Percentiles rank a stretch among this genome's conserved stretches.
Evolutionary conservation across 192 early-diverging fungal genomes (phyloP).

Genomic region (Gamsiella multidivaricata): DNA sequence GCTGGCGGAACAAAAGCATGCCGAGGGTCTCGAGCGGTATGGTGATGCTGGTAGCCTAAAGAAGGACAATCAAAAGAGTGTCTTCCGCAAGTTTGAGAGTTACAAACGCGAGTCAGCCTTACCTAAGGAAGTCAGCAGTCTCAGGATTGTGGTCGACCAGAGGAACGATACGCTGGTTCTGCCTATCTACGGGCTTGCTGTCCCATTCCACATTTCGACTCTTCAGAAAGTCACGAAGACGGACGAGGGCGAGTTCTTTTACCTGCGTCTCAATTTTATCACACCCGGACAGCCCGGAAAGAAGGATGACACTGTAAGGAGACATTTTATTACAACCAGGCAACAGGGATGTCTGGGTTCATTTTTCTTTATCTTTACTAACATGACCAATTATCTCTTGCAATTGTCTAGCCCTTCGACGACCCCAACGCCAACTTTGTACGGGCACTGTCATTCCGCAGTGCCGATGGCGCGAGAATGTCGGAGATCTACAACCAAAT

Average conservation of each 20-base stretch:
- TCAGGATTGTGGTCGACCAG: constrained; percentile 91
- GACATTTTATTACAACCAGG: neutral
- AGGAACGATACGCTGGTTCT: constrained; percentile 89
- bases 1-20: constrained; percentile 78
- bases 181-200: constrained; percentile 95
- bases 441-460: constrained; percentile 91
- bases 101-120: constrained; percentile 91
- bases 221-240: constrained; percentile 94
- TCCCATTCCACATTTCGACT: constrained; percentile 98
- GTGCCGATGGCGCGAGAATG: constrained; percentile 84
- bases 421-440: constrained; percentile 91
- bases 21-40: constrained; percentile 85
- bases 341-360: neutral
- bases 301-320: constrained; percentile 79
- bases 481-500: constrained; percentile 88
- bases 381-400: too few relatives aligned
- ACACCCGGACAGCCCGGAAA: constrained; percentile 95
- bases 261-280: constrained; percentile 94
- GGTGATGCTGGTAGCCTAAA: constrained; percentile 69
- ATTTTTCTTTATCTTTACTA: neutral
- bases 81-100: constrained; percentile 93
- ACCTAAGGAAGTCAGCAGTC: constrained; percentile 80
- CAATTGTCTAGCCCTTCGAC: constrained; percentile 75
- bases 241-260: constrained; percentile 92
- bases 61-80: constrained; percentile 73